phyloP scores from a whole-genome alignment of 2,329 filamentous ascomycete species.

The Aspergillus spinulosporus region DNA sequence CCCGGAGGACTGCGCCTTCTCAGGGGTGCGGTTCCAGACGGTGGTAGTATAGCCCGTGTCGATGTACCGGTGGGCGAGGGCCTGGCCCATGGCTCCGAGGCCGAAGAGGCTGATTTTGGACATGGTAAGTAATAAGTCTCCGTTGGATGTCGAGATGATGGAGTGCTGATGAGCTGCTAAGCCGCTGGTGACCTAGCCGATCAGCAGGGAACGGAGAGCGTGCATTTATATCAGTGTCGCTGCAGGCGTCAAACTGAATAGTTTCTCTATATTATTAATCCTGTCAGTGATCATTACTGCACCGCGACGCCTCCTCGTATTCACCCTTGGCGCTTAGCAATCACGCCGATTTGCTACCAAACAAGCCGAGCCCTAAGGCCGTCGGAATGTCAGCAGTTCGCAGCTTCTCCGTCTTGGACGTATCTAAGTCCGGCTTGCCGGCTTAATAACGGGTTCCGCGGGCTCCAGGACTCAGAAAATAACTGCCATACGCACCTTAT shows the following conservation, averaged over 20 bases:
- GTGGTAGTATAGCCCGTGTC: slow-evolving; percentile 9
- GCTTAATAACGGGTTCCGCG: too few relatives aligned
- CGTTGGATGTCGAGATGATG: background rate
- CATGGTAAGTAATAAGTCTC: background rate
- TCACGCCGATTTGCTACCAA: background rate
- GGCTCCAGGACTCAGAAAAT: too few relatives aligned
- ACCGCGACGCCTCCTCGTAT: background rate
- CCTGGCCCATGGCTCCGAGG: slow-evolving; percentile 20
- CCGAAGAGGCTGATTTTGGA: slow-evolving; percentile 14
- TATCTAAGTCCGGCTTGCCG: too few relatives aligned
- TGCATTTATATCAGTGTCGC: background rate
- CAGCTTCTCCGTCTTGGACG: too few relatives aligned
- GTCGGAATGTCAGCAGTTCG: too few relatives aligned
- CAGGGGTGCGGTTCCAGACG: slow-evolving; percentile 17
- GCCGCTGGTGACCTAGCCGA: too few relatives aligned
- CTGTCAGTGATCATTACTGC: too few relatives aligned
- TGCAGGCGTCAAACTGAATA: background rate
- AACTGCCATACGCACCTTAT: too few relatives aligned
- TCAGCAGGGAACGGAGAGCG: background rate
- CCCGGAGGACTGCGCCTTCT: slow-evolving; percentile 4
- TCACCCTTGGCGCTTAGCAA: background rate
- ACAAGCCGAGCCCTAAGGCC: too few relatives aligned
- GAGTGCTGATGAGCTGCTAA: background rate
- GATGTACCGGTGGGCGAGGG: slow-evolving; percentile 14
- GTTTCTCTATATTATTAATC: background rate